Conservation (phyloP, 1,139 yeast species). For the Debaryomycetaceae sp. region DNA sequence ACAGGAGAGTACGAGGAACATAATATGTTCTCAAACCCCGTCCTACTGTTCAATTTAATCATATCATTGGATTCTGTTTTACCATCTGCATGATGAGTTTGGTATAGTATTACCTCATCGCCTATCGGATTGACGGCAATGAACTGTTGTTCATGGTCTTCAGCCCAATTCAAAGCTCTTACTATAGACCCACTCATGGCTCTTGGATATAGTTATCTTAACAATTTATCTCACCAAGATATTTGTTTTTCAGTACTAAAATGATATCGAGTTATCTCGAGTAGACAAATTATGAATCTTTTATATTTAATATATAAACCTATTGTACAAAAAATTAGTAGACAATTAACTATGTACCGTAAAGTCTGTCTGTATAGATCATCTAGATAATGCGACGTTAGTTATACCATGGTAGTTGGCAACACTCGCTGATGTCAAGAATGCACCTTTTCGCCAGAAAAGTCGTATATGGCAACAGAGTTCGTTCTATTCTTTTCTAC, state of each 20-base stretch:
- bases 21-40: conserved; percentile 71
- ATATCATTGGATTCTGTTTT: conserved; percentile 37
- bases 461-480: neutral
- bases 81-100: conserved; percentile 45
- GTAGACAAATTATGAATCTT: neutral
- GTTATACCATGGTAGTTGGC: too few species aligned
- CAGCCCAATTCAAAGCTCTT: conserved; percentile 61
- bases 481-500: conserved; percentile 11
- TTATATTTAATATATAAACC: neutral
- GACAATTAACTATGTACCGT: too few species aligned
- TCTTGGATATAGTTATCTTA: neutral
- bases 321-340: neutral
- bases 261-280: neutral
- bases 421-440: neutral
- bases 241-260: neutral
- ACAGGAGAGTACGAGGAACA: conserved; percentile 64
- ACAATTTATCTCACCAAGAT: neutral
- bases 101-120: conserved; percentile 63
- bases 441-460: neutral
- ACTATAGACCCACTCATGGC: conserved; percentile 53
- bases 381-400: too few species aligned
- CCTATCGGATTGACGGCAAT: conserved; percentile 66
- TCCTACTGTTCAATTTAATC: conserved; percentile 46
- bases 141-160: conserved; percentile 52
- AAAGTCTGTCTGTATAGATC: too few species aligned